phyloP scores from a whole-genome alignment of 163 green algal genomes.

The Volvox carteri region DNA sequence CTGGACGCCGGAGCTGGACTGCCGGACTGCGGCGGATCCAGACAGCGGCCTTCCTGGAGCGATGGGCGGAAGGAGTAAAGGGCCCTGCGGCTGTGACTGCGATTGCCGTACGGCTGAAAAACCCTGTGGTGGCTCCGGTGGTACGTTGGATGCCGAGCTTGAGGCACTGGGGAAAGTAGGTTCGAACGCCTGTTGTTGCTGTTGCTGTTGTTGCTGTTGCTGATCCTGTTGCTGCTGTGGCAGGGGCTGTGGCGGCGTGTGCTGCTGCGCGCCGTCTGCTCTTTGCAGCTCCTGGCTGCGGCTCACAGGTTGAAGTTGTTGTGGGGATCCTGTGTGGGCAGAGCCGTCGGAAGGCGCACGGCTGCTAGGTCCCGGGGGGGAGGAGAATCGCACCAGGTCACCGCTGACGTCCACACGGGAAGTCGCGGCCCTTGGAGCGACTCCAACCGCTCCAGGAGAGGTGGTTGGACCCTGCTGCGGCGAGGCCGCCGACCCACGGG shows the following conservation, averaged over 20 bases:
- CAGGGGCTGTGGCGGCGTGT: background rate
- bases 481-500: too few relatives aligned
- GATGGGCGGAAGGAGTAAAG: background rate
- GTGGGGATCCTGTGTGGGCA: background rate
- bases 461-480: too few relatives aligned
- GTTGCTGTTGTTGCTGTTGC: background rate
- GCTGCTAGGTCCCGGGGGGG: constrained; percentile 15
- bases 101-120: too few relatives aligned
- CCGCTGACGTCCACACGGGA: background rate
- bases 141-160: background rate
- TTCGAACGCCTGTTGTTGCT: background rate
- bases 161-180: background rate
- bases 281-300: too few relatives aligned
- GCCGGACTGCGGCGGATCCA: background rate
- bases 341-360: background rate
- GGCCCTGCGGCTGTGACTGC: background rate
- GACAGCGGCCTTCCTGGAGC: background rate
- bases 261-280: too few relatives aligned
- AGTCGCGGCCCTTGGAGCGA: background rate
- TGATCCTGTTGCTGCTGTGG: background rate
- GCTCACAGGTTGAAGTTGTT: background rate
- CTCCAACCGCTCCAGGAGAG: too few relatives aligned
- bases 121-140: background rate
- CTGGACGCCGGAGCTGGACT: background rate
- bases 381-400: constrained; percentile 39